These are phyloP conservation scores for Sicyos edulis DNA, from an alignment of 306 rosid genomes.

Conservation along the genomic window DNA sequence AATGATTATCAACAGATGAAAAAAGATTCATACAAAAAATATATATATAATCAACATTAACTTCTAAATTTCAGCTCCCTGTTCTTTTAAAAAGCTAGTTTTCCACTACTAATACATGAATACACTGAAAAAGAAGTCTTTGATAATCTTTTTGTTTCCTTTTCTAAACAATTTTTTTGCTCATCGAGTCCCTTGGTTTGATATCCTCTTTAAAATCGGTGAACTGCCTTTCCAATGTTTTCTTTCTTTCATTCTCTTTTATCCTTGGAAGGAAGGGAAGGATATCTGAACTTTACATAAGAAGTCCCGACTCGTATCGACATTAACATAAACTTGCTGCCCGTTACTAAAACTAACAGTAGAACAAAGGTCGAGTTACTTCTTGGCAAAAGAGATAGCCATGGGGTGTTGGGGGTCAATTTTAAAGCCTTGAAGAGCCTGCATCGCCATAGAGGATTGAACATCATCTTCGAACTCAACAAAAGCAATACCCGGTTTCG, in stretches of 20 bases:
- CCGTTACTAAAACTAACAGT: not conserved
- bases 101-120: not conserved
- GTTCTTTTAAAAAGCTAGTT: too few species aligned
- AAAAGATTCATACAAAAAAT: not conserved
- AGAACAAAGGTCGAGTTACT: conserved; percentile 34
- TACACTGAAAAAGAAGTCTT: not conserved
- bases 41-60: not conserved
- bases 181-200: not conserved
- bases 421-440: conserved; percentile 89
- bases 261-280: not conserved
- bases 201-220: not conserved
- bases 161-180: not conserved
- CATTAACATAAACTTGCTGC: conserved; percentile 11
- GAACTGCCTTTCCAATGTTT: not conserved
- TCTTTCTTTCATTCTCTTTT: not conserved
- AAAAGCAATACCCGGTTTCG: conserved; percentile 97
- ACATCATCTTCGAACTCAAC: conserved; percentile 86
- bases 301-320: not conserved
- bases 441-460: conserved; percentile 94
- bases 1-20: conserved; percentile 3
- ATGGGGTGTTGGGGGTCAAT: conserved; percentile 90
- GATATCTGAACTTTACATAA: conserved; percentile 14
- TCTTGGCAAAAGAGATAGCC: conserved; percentile 80
- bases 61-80: not conserved
- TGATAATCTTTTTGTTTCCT: not conserved